A percentile compares a stretch with the other conserved stretches of the same genome.
Evolutionary conservation across 139 green algal species (phyloP).

Genomic region (Edaphochlamys debaryana): DNA sequence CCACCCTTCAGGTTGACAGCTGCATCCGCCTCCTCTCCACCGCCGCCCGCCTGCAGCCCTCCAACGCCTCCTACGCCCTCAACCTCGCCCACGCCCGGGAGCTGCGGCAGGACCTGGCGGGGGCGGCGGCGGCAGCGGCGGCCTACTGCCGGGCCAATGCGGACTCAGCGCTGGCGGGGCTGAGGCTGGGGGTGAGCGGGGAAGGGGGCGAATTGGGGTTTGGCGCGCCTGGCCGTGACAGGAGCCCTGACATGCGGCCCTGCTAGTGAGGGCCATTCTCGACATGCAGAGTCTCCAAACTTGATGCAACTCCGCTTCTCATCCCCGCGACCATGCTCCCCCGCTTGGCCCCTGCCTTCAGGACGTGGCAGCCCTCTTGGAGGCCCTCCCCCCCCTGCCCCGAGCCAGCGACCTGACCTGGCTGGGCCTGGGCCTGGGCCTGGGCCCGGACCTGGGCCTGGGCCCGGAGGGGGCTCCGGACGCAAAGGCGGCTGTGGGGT

Average conservation of each 20-base stretch:
- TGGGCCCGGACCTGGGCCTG: no score
- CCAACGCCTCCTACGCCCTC: constrained; percentile 57
- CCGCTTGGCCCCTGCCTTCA: background rate
- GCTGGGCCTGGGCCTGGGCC: no score
- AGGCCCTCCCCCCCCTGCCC: background rate
- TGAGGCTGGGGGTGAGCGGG: background rate
- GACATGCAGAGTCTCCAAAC: no score
- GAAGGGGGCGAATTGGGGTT: no score
- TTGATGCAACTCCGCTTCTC: no score
- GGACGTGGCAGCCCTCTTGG: constrained; percentile 4
- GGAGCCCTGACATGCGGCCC: no score
- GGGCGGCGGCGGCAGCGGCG: constrained; percentile 22
- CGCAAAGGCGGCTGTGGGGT: no score
- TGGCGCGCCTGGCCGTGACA: no score
- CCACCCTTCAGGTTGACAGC: background rate
- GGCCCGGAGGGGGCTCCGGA: no score
- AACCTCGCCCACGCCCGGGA: constrained; percentile 72
- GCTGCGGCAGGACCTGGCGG: constrained; percentile 54
- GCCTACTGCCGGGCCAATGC: background rate
- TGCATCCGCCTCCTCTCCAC: background rate
- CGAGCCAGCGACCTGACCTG: background rate
- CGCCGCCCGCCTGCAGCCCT: constrained; percentile 40
- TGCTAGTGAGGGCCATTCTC: no score
- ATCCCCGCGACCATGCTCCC: no score
- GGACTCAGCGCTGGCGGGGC: background rate